Percentiles rank a stretch among this genome's conserved stretches.
Evolutionary conservation across 768 basidiomycete species (phyloP).

Genomic region (Tricholoma saponaceum): DNA sequence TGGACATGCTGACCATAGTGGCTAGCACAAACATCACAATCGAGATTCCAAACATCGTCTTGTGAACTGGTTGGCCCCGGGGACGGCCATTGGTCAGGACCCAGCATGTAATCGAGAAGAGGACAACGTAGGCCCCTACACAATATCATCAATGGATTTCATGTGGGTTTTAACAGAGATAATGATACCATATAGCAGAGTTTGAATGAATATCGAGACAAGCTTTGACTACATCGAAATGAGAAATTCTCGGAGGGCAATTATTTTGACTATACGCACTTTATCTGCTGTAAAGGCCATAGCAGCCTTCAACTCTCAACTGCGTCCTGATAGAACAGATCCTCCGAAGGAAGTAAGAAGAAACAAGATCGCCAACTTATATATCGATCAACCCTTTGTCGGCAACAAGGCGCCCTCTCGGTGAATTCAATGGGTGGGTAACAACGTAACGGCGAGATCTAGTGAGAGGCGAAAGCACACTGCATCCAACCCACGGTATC

Average conservation of each 20-base stretch:
- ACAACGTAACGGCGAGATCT: no score
- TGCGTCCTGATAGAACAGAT: background rate
- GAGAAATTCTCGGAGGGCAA: background rate
- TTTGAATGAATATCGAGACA: conserved; percentile 22
- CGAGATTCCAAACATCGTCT: conserved; percentile 27
- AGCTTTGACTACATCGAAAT: conserved; percentile 14
- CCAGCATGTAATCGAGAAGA: conserved; percentile 27
- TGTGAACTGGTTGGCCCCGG: conserved; percentile 21
- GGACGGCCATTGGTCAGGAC: conserved; percentile 24
- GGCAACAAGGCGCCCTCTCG: background rate
- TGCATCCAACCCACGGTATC: no score
- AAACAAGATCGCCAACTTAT: background rate
- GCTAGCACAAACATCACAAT: conserved; percentile 28
- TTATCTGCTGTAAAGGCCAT: conserved; percentile 12
- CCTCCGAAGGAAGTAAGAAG: background rate
- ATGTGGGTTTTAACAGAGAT: background rate
- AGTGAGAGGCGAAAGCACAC: no score
- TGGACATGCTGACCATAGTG: conserved; percentile 21
- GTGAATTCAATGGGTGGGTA: no score
- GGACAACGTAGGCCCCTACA: conserved; percentile 24
- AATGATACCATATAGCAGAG: conserved; percentile 20
- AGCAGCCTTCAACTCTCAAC: background rate
- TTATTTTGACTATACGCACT: background rate
- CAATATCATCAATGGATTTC: background rate
- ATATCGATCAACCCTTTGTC: background rate